Evolutionary conservation across 495 filamentous ascomycete genomes (phyloP).

Genomic region (Aspergillus hancockii): DNA sequence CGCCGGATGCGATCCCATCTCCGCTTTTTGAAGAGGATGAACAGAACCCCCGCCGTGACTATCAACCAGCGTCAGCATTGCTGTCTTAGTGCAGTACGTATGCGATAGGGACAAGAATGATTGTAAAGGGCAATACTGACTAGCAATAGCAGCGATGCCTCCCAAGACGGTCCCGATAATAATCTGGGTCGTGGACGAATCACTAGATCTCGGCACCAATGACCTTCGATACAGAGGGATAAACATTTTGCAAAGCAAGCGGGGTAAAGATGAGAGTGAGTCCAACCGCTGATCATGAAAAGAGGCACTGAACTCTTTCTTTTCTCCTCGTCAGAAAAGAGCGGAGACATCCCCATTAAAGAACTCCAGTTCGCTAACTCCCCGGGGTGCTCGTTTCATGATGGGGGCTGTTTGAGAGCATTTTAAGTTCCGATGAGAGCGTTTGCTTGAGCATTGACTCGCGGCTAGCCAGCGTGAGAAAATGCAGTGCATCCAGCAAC

Average conservation of each 20-base stretch:
- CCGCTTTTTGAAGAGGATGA: constrained; percentile 28
- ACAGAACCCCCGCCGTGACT: constrained; percentile 28
- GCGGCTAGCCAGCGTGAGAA: background rate
- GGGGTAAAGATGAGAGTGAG: background rate
- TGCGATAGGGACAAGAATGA: too few species aligned
- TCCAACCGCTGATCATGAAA: background rate
- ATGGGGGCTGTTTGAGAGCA: background rate
- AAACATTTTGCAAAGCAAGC: background rate
- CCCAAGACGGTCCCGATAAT: constrained; percentile 35
- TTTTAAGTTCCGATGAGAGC: constrained; percentile 2
- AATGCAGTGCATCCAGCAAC: background rate
- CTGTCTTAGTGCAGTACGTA: too few species aligned
- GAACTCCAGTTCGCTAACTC: background rate
- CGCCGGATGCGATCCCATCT: constrained; percentile 26
- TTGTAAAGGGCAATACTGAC: constrained; percentile 29
- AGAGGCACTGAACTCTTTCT: background rate
- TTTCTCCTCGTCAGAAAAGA: background rate
- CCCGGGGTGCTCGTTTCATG: background rate
- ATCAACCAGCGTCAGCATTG: background rate
- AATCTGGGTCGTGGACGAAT: constrained; percentile 16
- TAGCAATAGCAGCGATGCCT: constrained; percentile 23
- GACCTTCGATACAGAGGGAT: background rate
- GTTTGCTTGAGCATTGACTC: background rate
- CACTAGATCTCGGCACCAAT: background rate
- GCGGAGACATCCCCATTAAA: background rate